A percentile compares a stretch with the other conserved stretches of the same genome.
Evolutionary conservation across 1,284 basidiomycete genomes (phyloP).

Genomic region (Anthracocystis walkeri): DNA sequence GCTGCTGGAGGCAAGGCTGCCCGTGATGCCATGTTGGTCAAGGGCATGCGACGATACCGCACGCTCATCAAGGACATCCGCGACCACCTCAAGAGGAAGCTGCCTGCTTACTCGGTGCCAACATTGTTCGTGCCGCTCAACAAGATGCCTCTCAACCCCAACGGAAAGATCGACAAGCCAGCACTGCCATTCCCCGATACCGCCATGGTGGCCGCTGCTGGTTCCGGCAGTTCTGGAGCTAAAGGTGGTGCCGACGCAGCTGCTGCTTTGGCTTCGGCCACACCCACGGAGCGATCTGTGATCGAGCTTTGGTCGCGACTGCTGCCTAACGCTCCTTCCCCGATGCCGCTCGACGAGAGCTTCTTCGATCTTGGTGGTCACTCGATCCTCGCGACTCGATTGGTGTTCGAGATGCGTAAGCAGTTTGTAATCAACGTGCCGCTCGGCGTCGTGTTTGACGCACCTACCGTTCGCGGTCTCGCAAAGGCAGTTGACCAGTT

Average conservation of each 20-base stretch:
- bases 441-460: slow-evolving; percentile 90
- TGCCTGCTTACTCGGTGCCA: slow-evolving; percentile 76
- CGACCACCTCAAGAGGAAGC: slow-evolving; percentile 95
- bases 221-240: slow-evolving; percentile 17
- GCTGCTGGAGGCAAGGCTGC: slow-evolving; percentile 41
- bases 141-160: slow-evolving; percentile 97
- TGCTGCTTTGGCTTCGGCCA: slow-evolving; percentile 66
- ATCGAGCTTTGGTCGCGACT: slow-evolving; percentile 82
- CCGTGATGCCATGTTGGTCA: slow-evolving; percentile 53
- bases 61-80: slow-evolving; percentile 87
- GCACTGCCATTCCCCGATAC: slow-evolving; percentile 99
- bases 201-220: slow-evolving; percentile 74
- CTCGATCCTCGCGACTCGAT: slow-evolving; percentile 94
- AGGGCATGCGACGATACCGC: slow-evolving; percentile 71
- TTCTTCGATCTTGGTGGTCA: slow-evolving; percentile 99
- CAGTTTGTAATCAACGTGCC: slow-evolving; percentile 91
- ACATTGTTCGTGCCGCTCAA: slow-evolving; percentile 82
- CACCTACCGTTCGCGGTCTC: slow-evolving; percentile 86
- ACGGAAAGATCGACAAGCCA: slow-evolving; percentile 99
- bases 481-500: slow-evolving; percentile 83
- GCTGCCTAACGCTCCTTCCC: slow-evolving; percentile 82
- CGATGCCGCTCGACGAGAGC: slow-evolving; percentile 88
- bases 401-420: slow-evolving; percentile 97
- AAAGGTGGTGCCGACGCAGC: slow-evolving; percentile 26
- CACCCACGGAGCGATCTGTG: slow-evolving; percentile 83